Percentiles rank a stretch among this genome's conserved stretches.
Evolutionary conservation across 2,329 filamentous ascomycete genomes (phyloP).

Genomic region (Gyromitra esculenta): DNA sequence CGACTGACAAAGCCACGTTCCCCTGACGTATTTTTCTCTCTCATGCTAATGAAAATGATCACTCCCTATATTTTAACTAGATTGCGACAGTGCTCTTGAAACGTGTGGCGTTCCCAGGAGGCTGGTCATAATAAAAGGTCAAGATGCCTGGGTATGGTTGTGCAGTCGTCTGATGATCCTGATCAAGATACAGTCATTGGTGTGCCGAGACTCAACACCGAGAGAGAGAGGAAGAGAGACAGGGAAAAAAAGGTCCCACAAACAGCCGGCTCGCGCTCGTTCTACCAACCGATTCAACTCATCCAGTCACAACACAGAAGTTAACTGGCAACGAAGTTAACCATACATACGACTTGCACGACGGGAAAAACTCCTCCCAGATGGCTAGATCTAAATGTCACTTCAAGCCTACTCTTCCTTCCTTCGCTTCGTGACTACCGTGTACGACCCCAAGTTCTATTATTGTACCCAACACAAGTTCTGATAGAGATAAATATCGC

Average conservation of each 20-base stretch:
- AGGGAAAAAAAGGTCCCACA: constrained; percentile 26
- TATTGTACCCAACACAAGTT: constrained; percentile 13
- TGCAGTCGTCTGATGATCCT: constrained; percentile 48
- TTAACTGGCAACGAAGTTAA: constrained; percentile 17
- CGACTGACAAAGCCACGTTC: constrained; percentile 33
- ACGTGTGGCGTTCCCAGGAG: constrained; percentile 50
- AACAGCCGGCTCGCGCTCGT: constrained; percentile 31
- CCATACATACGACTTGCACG: constrained; percentile 8
- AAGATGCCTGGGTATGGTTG: constrained; percentile 40
- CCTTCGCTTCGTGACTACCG: constrained; percentile 26
- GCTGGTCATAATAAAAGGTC: constrained; percentile 39
- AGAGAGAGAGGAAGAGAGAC: constrained; percentile 6
- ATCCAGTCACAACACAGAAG: constrained; percentile 3
- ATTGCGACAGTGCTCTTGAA: constrained; percentile 53
- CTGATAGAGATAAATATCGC: constrained; percentile 32
- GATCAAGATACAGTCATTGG: constrained; percentile 37
- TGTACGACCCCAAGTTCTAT: constrained; percentile 31
- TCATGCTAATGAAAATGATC: constrained; percentile 35
- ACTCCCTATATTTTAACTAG: constrained; percentile 50
- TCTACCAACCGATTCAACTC: background rate
- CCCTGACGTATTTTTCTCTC: constrained; percentile 34
- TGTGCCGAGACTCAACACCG: constrained; percentile 25
- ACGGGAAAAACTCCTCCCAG: background rate
- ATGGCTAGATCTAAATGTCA: constrained; percentile 3
- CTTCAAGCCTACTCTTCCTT: constrained; percentile 23